Evolutionary conservation across 768 basidiomycete genomes (phyloP).

Genomic region (Cubamyces lactineus): DNA sequence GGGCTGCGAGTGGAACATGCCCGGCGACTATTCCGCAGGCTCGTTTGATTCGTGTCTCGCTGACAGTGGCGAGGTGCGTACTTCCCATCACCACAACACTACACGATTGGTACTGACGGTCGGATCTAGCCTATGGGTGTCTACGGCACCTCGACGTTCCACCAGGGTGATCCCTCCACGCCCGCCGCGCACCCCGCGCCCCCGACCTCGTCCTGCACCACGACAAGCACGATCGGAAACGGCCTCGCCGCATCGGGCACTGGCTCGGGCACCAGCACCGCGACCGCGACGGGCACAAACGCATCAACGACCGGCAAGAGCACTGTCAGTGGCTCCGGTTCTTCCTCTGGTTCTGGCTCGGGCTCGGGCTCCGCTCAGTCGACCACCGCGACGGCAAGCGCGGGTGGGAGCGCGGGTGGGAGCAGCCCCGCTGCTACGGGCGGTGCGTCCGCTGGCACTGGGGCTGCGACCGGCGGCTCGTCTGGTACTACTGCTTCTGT

Average conservation of each 20-base stretch:
- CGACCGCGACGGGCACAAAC: background rate
- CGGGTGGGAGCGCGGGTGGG: background rate
- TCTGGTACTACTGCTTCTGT: constrained; percentile 6
- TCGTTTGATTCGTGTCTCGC: constrained; percentile 50
- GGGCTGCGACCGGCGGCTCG: background rate
- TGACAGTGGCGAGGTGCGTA: constrained; percentile 51
- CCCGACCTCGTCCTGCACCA: constrained; percentile 61
- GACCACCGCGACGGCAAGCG: no score
- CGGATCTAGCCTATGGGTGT: constrained; percentile 60
- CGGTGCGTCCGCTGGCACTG: background rate
- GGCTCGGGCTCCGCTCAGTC: background rate
- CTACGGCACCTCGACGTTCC: constrained; percentile 67
- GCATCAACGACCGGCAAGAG: background rate
- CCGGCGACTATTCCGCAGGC: constrained; percentile 46
- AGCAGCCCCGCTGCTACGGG: background rate
- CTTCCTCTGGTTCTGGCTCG: background rate
- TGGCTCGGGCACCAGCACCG: constrained; percentile 1
- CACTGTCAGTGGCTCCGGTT: constrained; percentile 5
- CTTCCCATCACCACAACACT: background rate
- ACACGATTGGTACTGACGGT: background rate
- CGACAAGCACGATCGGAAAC: constrained; percentile 55
- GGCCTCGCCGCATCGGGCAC: constrained; percentile 22
- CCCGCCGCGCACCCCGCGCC: constrained; percentile 61
- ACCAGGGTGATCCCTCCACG: constrained; percentile 61
- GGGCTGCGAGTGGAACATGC: constrained; percentile 69